A percentile compares a stretch with the other conserved stretches of the same genome.
Conservation (phyloP, 2,329 filamentous ascomycete species). For the Scopulariopsis brevicaulis region DNA sequence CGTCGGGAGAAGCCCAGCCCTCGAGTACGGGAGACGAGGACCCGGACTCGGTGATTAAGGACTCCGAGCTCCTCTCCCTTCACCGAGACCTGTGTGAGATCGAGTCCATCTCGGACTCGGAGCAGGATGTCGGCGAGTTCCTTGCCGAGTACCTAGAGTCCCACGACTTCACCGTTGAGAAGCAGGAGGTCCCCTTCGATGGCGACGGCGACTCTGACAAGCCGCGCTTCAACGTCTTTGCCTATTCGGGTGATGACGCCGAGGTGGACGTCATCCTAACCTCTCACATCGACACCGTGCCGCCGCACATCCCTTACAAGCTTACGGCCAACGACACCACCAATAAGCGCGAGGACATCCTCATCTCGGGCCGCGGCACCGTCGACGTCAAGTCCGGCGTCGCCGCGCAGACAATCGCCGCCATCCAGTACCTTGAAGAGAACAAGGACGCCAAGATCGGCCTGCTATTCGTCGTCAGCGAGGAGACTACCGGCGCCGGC, state of each 20-base stretch:
- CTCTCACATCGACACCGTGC: constrained; percentile 74
- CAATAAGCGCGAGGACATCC: constrained; percentile 22
- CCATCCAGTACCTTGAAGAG: neutral
- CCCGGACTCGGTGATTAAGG: neutral
- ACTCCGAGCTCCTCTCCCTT: constrained; percentile 47
- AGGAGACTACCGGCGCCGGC: constrained; percentile 70
- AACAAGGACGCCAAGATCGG: constrained; percentile 40
- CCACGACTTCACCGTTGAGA: constrained; percentile 28
- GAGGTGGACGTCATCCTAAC: constrained; percentile 42
- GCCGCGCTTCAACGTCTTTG: constrained; percentile 63
- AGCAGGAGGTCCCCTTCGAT: constrained; percentile 27
- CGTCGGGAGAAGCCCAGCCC: neutral
- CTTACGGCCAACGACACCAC: constrained; percentile 25
- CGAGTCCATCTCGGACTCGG: constrained; percentile 59
- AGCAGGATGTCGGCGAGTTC: constrained; percentile 57
- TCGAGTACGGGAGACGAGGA: neutral
- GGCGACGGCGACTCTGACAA: constrained; percentile 5
- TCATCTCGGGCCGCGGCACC: constrained; percentile 60
- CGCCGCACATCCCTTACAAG: constrained; percentile 60
- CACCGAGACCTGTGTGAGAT: constrained; percentile 67
- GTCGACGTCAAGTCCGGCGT: constrained; percentile 62
- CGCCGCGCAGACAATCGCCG: constrained; percentile 54
- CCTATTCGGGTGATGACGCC: constrained; percentile 46
- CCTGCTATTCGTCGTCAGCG: constrained; percentile 63
- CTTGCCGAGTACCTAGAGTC: constrained; percentile 53